phyloP scores from a whole-genome alignment of 2,329 filamentous ascomycete genomes.

The Trichophaea hybrida region DNA sequence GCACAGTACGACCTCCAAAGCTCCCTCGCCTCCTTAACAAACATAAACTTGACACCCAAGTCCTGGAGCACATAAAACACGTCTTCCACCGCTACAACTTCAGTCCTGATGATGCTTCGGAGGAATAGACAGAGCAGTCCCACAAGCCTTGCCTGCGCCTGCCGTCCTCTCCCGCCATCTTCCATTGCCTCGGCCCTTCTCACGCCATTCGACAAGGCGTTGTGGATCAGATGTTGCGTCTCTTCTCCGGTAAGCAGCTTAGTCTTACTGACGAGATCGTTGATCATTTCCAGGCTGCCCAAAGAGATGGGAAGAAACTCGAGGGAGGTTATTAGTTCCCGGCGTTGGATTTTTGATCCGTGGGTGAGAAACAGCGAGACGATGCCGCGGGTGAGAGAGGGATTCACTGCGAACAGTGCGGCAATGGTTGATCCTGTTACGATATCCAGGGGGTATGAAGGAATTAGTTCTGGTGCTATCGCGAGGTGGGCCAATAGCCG shows the following conservation, averaged over 20 bases:
- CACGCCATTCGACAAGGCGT: conserved; percentile 16
- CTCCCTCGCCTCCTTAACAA: conserved; percentile 28
- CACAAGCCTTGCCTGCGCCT: conserved; percentile 12
- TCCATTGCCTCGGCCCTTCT: conserved; percentile 12
- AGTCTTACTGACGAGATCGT: conserved; percentile 10
- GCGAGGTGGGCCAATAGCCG: conserved; percentile 10
- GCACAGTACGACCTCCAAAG: conserved; percentile 31
- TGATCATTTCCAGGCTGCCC: conserved; percentile 14
- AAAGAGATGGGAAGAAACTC: conserved; percentile 12
- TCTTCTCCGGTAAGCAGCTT: conserved; percentile 12
- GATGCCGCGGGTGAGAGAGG: conserved; percentile 13
- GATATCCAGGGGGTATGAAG: conserved; percentile 14
- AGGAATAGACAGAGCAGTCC: conserved; percentile 20
- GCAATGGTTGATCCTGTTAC: conserved; percentile 9
- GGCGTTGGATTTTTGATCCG: conserved; percentile 6
- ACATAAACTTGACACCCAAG: conserved; percentile 19
- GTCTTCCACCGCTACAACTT: conserved; percentile 11
- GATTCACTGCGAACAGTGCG: conserved; percentile 11
- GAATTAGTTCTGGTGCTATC: conserved; percentile 6
- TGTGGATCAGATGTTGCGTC: conserved; percentile 11
- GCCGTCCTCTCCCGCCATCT: neutral
- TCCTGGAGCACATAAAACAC: conserved; percentile 22
- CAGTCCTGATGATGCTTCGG: conserved; percentile 13
- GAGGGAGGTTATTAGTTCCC: conserved; percentile 10
- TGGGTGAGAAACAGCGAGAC: conserved; percentile 12